Percentiles rank a stretch among this genome's conserved stretches.
Evolutionary conservation across 140 eudicot genomes (phyloP).

Genomic region (Oenanthe javanica): DNA sequence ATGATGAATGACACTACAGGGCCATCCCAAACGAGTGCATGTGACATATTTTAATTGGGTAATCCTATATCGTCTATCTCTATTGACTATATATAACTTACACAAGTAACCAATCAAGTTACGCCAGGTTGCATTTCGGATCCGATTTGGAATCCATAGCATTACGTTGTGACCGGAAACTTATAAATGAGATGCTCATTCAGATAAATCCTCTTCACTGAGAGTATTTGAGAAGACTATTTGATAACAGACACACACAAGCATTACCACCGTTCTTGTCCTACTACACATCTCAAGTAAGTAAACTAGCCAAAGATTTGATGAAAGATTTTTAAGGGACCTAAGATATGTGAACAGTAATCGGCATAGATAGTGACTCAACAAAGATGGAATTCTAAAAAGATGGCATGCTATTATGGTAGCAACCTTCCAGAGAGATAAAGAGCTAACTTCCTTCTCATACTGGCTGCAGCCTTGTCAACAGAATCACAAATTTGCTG

Average conservation of each 20-base stretch:
- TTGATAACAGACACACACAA: background rate
- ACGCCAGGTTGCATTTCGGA: background rate
- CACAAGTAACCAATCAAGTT: background rate
- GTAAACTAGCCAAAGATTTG: background rate
- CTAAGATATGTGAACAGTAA: background rate
- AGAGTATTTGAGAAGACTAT: background rate
- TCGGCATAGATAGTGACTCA: no score
- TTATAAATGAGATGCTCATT: background rate
- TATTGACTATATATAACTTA: background rate
- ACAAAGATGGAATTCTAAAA: background rate
- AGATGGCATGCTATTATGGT: constrained; percentile 1
- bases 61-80: background rate
- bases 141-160: background rate
- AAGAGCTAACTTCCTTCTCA: constrained; percentile 43
- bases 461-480: constrained; percentile 29
- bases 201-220: background rate
- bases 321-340: background rate
- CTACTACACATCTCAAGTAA: background rate
- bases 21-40: background rate
- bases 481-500: constrained; percentile 26
- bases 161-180: background rate
- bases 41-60: background rate
- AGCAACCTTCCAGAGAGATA: constrained; percentile 32
- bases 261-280: background rate
- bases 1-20: background rate